Evolutionary conservation across 345 rosid species (phyloP).

Genomic region (Rubroshorea leprosula): DNA sequence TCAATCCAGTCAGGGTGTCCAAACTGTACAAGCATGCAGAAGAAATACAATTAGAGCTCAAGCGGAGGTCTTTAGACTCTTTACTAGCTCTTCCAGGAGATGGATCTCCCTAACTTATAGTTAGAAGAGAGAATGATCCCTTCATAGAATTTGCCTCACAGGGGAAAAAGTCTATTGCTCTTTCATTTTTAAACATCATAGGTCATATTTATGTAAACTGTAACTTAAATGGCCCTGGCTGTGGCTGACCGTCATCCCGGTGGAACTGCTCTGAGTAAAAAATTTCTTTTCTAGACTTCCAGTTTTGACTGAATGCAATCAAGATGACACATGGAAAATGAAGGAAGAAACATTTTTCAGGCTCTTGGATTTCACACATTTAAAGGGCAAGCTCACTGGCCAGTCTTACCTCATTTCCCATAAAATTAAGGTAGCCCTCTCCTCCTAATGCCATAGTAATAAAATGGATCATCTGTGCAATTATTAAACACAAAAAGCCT

Average conservation of each 20-base stretch:
- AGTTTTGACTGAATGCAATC: neutral
- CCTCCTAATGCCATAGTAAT: conserved; percentile 78
- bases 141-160: too few relatives aligned
- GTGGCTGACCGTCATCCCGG: neutral
- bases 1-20: conserved; percentile 91
- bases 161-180: too few relatives aligned
- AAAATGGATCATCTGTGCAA: conserved; percentile 69
- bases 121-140: neutral
- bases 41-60: conserved; percentile 13
- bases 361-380: too few relatives aligned
- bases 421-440: conserved; percentile 77
- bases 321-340: too few relatives aligned
- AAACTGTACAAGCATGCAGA: conserved; percentile 40
- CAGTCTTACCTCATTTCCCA: conserved; percentile 71
- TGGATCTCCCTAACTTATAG: neutral
- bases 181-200: too few relatives aligned
- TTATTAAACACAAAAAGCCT: neutral
- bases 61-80: neutral
- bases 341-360: neutral
- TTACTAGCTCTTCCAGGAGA: too few relatives aligned
- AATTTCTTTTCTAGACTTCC: neutral
- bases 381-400: neutral
- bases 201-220: too few relatives aligned
- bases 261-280: neutral
- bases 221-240: too few relatives aligned